Evolutionary conservation across 176 grass and related monocot species (phyloP).

Genomic region (Paspalum notatum): DNA sequence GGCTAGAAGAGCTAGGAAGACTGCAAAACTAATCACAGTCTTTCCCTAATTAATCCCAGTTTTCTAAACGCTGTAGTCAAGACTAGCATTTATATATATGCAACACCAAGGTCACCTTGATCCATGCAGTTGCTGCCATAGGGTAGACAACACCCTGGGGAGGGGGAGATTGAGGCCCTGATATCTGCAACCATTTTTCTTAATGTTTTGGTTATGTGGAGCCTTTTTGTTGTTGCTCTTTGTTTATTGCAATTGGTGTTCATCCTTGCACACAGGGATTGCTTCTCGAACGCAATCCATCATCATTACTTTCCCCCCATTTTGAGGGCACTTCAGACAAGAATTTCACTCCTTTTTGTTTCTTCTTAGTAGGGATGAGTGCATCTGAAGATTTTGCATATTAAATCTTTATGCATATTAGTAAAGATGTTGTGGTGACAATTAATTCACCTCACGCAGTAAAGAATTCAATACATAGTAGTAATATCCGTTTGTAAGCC

Average conservation of each 20-base stretch:
- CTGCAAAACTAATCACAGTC: background rate
- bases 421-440: background rate
- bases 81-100: conserved; percentile 36
- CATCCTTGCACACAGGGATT: conserved; percentile 37
- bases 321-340: conserved; percentile 44
- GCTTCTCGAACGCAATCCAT: conserved; percentile 51
- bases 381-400: conserved; percentile 12
- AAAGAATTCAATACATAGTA: background rate
- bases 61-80: conserved; percentile 26
- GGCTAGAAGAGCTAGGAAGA: background rate
- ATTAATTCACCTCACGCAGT: background rate
- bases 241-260: conserved; percentile 45
- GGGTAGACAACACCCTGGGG: conserved; percentile 53
- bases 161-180: conserved; percentile 11
- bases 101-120: conserved; percentile 26
- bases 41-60: background rate
- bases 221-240: conserved; percentile 30
- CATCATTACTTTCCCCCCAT: conserved; percentile 29
- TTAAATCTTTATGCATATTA: background rate
- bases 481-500: background rate
- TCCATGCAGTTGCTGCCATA: conserved; percentile 38
- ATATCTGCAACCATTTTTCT: conserved; percentile 25
- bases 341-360: conserved; percentile 39
- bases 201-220: conserved; percentile 28
- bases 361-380: background rate